phyloP scores from a whole-genome alignment of 225 moss, liverwort and hornwort species.

The Physcomitrium patens region DNA sequence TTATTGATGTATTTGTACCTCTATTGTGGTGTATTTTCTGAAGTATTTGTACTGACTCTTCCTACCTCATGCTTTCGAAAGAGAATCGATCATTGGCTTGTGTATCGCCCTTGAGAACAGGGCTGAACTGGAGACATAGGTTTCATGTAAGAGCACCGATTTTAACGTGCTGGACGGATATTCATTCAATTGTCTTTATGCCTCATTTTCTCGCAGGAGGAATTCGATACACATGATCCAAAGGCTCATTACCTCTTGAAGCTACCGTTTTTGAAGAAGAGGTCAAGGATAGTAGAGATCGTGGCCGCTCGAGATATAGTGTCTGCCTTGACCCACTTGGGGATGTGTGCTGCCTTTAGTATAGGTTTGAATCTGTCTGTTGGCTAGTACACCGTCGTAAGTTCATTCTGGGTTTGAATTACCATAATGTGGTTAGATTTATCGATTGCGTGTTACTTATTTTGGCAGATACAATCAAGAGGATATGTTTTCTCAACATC shows the following conservation, averaged over 20 bases:
- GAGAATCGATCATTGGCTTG: no score
- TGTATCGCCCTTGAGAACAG: no score
- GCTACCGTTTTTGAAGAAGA: slow-evolving; percentile 81
- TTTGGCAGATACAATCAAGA: slow-evolving; percentile 68
- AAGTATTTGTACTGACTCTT: no score
- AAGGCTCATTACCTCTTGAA: slow-evolving; percentile 82
- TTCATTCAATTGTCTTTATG: no score
- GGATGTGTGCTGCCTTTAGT: slow-evolving; percentile 86
- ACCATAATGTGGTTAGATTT: background rate
- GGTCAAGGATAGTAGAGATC: slow-evolving; percentile 84
- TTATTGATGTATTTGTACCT: no score
- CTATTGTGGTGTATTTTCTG: no score
- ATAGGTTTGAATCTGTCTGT: slow-evolving; percentile 48
- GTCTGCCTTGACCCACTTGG: slow-evolving; percentile 81
- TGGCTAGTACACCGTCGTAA: background rate
- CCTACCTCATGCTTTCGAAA: no score
- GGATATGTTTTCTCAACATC: slow-evolving; percentile 81
- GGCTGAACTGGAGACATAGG: no score
- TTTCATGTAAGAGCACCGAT: no score
- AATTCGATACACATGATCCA: slow-evolving; percentile 87
- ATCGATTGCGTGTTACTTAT: background rate
- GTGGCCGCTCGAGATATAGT: slow-evolving; percentile 87
- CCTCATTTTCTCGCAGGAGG: slow-evolving; percentile 53
- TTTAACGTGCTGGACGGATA: no score
- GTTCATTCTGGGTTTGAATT: background rate